Percentiles rank a stretch among this genome's conserved stretches.
These are phyloP conservation scores for Melaleuca quinquenervia DNA, from an alignment of 345 rosid species.

Conservation along the genomic window DNA sequence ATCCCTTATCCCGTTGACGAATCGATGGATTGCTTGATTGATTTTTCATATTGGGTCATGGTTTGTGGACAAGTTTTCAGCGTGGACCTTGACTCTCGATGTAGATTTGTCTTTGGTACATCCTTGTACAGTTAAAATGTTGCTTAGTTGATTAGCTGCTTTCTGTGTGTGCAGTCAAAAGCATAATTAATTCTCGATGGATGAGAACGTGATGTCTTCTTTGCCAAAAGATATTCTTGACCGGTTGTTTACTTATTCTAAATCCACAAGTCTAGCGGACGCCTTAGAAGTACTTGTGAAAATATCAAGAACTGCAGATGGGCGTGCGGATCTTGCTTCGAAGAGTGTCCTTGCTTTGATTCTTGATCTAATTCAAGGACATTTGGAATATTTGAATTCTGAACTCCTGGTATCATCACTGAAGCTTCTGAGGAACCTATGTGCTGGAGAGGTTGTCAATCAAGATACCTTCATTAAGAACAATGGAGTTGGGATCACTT, in stretches of 20 bases:
- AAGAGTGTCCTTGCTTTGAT: conserved; percentile 26
- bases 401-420: conserved; percentile 22
- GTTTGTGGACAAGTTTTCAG: not conserved
- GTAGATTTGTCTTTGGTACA: not conserved
- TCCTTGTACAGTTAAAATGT: not conserved
- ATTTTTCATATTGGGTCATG: not conserved
- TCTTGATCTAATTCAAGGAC: conserved; percentile 28
- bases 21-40: not conserved
- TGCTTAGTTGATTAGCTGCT: not conserved
- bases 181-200: not conserved
- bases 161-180: not conserved
- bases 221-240: not conserved
- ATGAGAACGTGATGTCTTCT: not conserved
- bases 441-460: conserved; percentile 55
- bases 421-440: conserved; percentile 65
- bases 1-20: not conserved
- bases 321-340: conserved; percentile 56
- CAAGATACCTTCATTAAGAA: conserved; percentile 39
- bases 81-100: not conserved
- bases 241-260: not conserved
- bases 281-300: conserved; percentile 40
- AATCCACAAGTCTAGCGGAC: not conserved
- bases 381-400: conserved; percentile 12
- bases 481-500: conserved; percentile 32
- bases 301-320: conserved; percentile 28